Percentiles rank a stretch among this genome's conserved stretches.
Conservation (phyloP, 1,284 basidiomycete genomes). For the Pseudozyma tsukubaensis region DNA sequence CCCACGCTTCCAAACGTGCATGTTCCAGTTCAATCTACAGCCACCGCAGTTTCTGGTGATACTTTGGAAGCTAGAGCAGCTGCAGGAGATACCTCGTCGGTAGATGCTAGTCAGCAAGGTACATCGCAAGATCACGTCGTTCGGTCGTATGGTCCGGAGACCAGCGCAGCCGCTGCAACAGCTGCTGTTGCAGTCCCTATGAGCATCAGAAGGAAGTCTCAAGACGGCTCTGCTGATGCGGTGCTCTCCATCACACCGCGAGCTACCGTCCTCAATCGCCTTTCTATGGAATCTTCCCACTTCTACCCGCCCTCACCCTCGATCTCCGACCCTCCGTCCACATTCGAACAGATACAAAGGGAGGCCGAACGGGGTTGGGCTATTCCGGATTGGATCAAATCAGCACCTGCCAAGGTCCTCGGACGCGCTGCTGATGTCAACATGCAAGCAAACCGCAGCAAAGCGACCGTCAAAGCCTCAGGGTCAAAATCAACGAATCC, state of each 20-base stretch:
- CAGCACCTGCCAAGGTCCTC: slow-evolving; percentile 34
- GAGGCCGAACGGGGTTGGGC: slow-evolving; percentile 52
- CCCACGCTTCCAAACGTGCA: slow-evolving; percentile 22
- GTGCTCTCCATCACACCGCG: slow-evolving; percentile 37
- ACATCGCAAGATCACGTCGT: not conserved
- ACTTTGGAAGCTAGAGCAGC: not conserved
- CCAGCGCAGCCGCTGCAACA: not conserved
- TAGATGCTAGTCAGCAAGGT: not conserved
- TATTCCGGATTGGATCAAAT: slow-evolving; percentile 45
- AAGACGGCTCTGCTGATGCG: slow-evolving; percentile 19
- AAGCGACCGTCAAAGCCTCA: not conserved
- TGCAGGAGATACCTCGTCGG: too few species aligned
- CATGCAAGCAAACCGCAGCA: not conserved
- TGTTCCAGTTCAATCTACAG: slow-evolving; percentile 2
- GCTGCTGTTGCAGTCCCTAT: slow-evolving; percentile 22
- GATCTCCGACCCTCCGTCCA: slow-evolving; percentile 23
- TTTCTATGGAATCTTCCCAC: slow-evolving; percentile 37
- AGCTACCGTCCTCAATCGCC: slow-evolving; percentile 30
- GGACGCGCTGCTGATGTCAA: slow-evolving; percentile 19
- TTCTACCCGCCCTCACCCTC: slow-evolving; percentile 51
- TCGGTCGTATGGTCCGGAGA: not conserved
- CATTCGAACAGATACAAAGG: slow-evolving; percentile 39
- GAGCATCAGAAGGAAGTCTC: slow-evolving; percentile 17
- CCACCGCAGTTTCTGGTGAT: not conserved
- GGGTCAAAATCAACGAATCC: not conserved